Base-by-base conservation (phyloP, 176 grass and related monocot genomes). In the Phragmites australis region DNA sequence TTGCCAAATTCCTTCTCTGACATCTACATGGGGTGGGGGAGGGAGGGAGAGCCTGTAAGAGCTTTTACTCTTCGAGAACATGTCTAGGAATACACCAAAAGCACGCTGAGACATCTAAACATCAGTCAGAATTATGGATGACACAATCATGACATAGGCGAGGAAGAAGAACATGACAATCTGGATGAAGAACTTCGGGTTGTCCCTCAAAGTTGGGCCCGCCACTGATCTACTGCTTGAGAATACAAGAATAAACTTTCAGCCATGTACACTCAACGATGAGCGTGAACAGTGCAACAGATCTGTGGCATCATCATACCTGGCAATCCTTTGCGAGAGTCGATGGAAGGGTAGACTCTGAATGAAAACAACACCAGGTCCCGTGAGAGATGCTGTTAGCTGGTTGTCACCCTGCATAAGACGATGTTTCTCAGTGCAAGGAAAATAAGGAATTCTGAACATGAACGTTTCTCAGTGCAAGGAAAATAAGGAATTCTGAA, bases 181-280 rank as follows among this genome's bases (percentile, higher is more conserved):
- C 83, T 99, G 96, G 85, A 99, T 84, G 77, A 99, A 87, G 78
- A 99, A 95, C 90, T 88, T 99, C 31, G 96, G 92, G 55, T 99
- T 95, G 23, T 99, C 92, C 68, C 96, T 89, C 88, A 99, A 87
- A 82, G 92, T 91, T 79, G 96, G 90, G 12, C 86, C 86, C 25
- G 79, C 90, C 52, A 99, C 82, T 13, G 95, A 85, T 69, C 92
- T 92, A 88, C 66, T 88, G 87, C 72, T 80, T 83, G 51, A 82
- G 12, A 75, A 48, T 50, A 85, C 26, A 78, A 69, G 8, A 63
- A 74, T 65, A 63, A 69, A 54, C 21, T 60, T 23, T 84, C 14
- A 68, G 72, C 67, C 29, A 37, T n/a, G 39, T 54, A 57, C 0
- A 32, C 41, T 55, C 6, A 83, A 10, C 22, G 1, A 72, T 22